Percentiles rank a stretch among this genome's conserved stretches.
phyloP scores from a whole-genome alignment of 139 green algal species.

The Tetraselmis chui region DNA sequence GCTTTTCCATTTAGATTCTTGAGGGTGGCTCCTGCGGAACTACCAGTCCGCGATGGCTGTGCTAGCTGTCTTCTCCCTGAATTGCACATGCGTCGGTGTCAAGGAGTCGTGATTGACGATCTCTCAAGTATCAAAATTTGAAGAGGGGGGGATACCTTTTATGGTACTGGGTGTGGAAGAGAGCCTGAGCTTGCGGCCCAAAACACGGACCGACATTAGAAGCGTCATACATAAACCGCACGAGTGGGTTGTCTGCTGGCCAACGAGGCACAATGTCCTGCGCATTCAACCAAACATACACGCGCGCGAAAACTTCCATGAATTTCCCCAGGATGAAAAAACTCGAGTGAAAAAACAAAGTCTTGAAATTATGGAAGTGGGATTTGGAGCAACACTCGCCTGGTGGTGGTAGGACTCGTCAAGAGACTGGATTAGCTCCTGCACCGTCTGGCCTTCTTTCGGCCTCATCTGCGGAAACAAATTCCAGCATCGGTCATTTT shows the following conservation, averaged over 20 bases:
- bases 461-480: conserved; percentile 23
- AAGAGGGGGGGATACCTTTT: conserved; percentile 11
- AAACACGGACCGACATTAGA: conserved; percentile 22
- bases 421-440: conserved; percentile 50
- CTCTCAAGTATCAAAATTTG: no score
- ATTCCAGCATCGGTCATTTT: background rate
- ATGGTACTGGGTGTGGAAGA: conserved; percentile 76
- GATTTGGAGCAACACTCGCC: no score
- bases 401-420: conserved; percentile 49
- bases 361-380: no score
- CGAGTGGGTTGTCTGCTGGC: conserved; percentile 27
- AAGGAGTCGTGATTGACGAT: no score
- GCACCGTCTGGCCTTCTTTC: conserved; percentile 34
- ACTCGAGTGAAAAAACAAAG: no score
- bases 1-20: no score
- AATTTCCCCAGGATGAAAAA: no score
- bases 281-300: background rate
- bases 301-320: no score
- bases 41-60: conserved; percentile 45
- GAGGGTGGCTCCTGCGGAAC: no score
- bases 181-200: conserved; percentile 22
- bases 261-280: conserved; percentile 9
- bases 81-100: no score
- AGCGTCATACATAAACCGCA: conserved; percentile 44
- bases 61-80: conserved; percentile 42